Evolutionary conservation across 805 yeast species (phyloP), one percentile per base, ranked within the genome.

Genomic region (Saccharomycopsis guyanensis): DNA sequence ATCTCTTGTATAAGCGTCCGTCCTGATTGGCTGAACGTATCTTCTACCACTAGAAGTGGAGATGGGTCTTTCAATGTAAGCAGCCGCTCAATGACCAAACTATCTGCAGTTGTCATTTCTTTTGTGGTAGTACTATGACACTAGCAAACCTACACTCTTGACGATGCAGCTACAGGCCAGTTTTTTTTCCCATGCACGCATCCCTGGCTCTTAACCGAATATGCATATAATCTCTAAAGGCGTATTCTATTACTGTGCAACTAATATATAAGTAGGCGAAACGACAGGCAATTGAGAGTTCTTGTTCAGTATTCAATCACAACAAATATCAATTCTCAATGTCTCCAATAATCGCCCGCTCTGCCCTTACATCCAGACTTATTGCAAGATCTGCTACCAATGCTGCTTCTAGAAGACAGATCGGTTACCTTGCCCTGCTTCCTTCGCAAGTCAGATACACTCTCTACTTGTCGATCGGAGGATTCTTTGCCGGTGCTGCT

Each of bases 1-100:
- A 88, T 69, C 58, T 87, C 96, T 23, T 64, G 58, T 1, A 85
- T 57, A 10, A 89, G 61, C 39, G 66, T 56, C 25, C 64, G 55
- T 0, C 87, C 76, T 0, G 93, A 76, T 60, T 89, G 96, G 0
- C 73, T 66, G 7, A 87, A 62, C 1, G 84, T 71, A 59, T 93
- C 97, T 6, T 75, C 58, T 3, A 83, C 67, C 3, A 91, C 68
- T 2, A 86, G 61, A 45, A 91, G 75, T 0, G 95, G 94, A 0
- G 91, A 74, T 19, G 63, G 62, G 56, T 93, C 97, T 53, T 80
- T 84, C 43, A 86, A 64, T 2, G 79, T 63, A 2, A 93, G 61
- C 4, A 86, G 66, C 49, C 97, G 66, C 39, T 72, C 53, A 18
- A 50, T 47, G 8, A 43, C 42, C 18, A 50, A 16, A 12, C 37